These are phyloP conservation scores for Cucurbitaria berberidis DNA, from an alignment of 2,329 filamentous ascomycete species.

Conservation along the genomic window DNA sequence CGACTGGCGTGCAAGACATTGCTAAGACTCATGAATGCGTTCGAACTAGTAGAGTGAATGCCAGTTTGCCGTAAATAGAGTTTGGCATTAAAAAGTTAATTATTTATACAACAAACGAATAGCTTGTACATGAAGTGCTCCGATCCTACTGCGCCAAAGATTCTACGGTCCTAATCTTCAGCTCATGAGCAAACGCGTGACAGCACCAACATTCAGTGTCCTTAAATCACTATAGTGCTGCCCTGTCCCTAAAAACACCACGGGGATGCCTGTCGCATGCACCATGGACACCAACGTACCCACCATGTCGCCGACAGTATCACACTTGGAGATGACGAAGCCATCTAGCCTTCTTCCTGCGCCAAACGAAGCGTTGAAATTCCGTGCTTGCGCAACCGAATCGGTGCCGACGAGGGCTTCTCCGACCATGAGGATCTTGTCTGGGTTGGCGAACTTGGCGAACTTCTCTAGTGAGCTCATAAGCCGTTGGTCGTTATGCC, in stretches of 20 bases:
- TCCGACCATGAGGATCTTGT: slow-evolving; percentile 98
- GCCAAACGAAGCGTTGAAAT: slow-evolving; percentile 95
- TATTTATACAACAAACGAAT: too few species aligned
- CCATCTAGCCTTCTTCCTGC: slow-evolving; percentile 81
- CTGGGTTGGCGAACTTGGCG: slow-evolving; percentile 90
- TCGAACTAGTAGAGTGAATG: too few species aligned
- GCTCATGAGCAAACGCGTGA: slow-evolving; percentile 66
- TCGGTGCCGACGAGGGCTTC: slow-evolving; percentile 95
- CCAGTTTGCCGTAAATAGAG: too few species aligned
- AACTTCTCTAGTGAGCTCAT: slow-evolving; percentile 99
- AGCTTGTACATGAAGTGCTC: too few species aligned
- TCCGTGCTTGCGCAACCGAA: slow-evolving; percentile 91
- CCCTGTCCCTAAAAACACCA: slow-evolving; percentile 83
- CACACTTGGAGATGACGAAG: slow-evolving; percentile 98
- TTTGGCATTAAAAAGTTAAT: too few species aligned
- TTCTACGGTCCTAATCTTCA: too few species aligned
- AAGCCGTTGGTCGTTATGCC: slow-evolving; percentile 93
- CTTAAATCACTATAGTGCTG: slow-evolving; percentile 72
- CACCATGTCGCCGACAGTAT: slow-evolving; percentile 99
- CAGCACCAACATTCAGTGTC: slow-evolving; percentile 68
- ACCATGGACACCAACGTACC: slow-evolving; percentile 95
- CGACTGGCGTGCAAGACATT: too few species aligned
- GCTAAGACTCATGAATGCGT: too few species aligned
- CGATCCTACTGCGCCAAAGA: too few species aligned
- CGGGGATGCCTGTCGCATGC: slow-evolving; percentile 94